These are phyloP conservation scores for Chaetoceros tenuissimus DNA, from an alignment of 108 stramenopile species.

Conservation along the genomic window DNA sequence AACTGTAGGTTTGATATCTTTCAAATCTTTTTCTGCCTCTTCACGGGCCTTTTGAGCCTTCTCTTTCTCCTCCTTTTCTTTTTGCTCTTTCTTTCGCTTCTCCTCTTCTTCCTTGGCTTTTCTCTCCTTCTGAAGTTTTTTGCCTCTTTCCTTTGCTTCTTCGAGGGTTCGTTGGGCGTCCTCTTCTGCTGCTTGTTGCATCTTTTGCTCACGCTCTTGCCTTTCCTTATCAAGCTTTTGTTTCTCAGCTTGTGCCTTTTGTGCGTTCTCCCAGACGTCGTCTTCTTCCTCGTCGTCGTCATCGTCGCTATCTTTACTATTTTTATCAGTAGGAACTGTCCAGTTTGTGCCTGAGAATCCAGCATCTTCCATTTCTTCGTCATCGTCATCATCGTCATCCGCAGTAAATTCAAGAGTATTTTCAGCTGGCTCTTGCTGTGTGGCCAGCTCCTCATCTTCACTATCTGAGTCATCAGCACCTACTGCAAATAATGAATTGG, in stretches of 20 bases:
- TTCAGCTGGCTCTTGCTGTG: not conserved
- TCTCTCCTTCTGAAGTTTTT: slow-evolving; percentile 65
- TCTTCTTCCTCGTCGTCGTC: slow-evolving; percentile 52
- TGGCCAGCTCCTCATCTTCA: slow-evolving; percentile 21
- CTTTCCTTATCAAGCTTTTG: slow-evolving; percentile 75
- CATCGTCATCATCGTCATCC: slow-evolving; percentile 33
- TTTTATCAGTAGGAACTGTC: slow-evolving; percentile 43
- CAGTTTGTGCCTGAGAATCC: slow-evolving; percentile 57
- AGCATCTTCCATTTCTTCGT: slow-evolving; percentile 37
- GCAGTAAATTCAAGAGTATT: not conserved
- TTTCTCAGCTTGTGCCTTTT: slow-evolving; percentile 56
- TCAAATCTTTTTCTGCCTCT: slow-evolving; percentile 46
- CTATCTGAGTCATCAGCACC: slow-evolving; percentile 73
- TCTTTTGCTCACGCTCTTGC: slow-evolving; percentile 73
- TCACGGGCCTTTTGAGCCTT: slow-evolving; percentile 60
- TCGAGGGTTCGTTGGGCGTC: slow-evolving; percentile 58
- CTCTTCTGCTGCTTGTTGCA: slow-evolving; percentile 62
- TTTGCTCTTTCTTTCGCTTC: slow-evolving; percentile 52
- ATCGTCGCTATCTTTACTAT: slow-evolving; percentile 23
- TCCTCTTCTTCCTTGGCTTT: slow-evolving; percentile 62
- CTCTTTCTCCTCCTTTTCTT: slow-evolving; percentile 64
- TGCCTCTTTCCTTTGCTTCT: slow-evolving; percentile 68
- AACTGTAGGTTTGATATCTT: slow-evolving; percentile 75
- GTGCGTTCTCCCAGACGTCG: slow-evolving; percentile 76
- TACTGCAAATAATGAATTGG: slow-evolving; percentile 65